Evolutionary conservation across 306 rosid genomes (phyloP).

Genomic region (Dryas octopetala): DNA sequence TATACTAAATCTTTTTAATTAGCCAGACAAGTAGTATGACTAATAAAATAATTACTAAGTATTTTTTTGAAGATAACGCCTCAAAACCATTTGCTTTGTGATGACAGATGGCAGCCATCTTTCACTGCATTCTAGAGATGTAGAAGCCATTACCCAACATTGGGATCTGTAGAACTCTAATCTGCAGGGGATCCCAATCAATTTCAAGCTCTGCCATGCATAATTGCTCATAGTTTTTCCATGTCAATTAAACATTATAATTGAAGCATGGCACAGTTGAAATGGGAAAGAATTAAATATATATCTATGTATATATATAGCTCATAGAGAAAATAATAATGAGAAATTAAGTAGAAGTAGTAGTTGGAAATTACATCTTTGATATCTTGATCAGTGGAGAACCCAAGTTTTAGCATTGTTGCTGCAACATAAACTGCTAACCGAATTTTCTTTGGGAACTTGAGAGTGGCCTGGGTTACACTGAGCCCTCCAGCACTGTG

Average conservation of each 20-base stretch:
- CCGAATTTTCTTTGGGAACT: slow-evolving; percentile 62
- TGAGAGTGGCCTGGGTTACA: slow-evolving; percentile 67
- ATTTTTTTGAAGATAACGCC: not conserved
- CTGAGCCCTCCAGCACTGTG: slow-evolving; percentile 95
- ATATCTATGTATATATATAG: too few relatives aligned
- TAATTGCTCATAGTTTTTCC: not conserved
- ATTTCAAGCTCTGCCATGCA: slow-evolving; percentile 7
- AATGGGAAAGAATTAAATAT: too few relatives aligned
- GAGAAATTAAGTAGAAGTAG: not conserved
- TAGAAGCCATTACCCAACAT: not conserved
- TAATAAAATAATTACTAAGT: not conserved
- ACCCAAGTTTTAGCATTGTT: slow-evolving; percentile 80
- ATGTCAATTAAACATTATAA: not conserved
- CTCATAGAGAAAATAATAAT: too few relatives aligned
- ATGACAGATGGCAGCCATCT: slow-evolving; percentile 20
- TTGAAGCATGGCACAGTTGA: too few relatives aligned
- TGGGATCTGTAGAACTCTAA: not conserved
- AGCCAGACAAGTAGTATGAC: not conserved
- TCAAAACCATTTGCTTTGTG: not conserved
- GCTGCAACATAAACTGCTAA: slow-evolving; percentile 82
- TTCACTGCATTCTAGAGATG: not conserved
- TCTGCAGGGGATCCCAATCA: not conserved
- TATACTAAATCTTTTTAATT: too few relatives aligned
- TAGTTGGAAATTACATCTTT: slow-evolving; percentile 42
- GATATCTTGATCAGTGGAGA: slow-evolving; percentile 53